Conservation (phyloP, 2,329 filamentous ascomycete genomes). For the Fusarium kyushuense region DNA sequence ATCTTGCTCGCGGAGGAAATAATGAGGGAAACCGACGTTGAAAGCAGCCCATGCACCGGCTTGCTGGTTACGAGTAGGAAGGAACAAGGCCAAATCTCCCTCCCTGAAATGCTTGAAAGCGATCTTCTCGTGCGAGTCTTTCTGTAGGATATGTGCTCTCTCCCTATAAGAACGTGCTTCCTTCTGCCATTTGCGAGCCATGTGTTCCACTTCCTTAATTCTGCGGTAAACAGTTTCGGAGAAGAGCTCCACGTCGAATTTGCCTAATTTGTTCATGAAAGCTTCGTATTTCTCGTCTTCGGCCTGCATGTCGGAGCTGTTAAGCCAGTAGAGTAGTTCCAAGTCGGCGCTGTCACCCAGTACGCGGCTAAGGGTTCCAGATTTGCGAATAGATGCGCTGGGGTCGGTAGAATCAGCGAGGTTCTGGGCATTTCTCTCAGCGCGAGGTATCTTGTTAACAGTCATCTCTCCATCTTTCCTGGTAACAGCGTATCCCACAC, state of each 20-base stretch:
- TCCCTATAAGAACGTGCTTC: conserved; percentile 90
- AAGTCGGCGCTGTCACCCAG: conserved; percentile 74
- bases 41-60: conserved; percentile 98
- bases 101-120: conserved; percentile 96
- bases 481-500: conserved; percentile 84
- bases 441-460: conserved; percentile 76
- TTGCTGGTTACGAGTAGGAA: conserved; percentile 93
- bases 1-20: conserved; percentile 94
- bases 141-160: conserved; percentile 82
- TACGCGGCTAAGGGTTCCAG: conserved; percentile 65
- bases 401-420: conserved; percentile 70
- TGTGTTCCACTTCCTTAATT: conserved; percentile 91
- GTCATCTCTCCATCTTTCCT: conserved; percentile 79
- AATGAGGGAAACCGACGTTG: conserved; percentile 97
- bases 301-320: conserved; percentile 71
- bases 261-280: conserved; percentile 78
- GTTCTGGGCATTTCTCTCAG: conserved; percentile 68
- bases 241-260: conserved; percentile 87
- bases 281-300: conserved; percentile 80
- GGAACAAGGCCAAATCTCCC: conserved; percentile 91
- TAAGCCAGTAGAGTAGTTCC: conserved; percentile 84
- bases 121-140: conserved; percentile 94
- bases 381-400: conserved; percentile 65
- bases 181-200: conserved; percentile 92
- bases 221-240: conserved; percentile 88